These are phyloP conservation scores for Stereocaulon alpinum DNA, from an alignment of 495 filamentous ascomycete species.

Conservation along the genomic window DNA sequence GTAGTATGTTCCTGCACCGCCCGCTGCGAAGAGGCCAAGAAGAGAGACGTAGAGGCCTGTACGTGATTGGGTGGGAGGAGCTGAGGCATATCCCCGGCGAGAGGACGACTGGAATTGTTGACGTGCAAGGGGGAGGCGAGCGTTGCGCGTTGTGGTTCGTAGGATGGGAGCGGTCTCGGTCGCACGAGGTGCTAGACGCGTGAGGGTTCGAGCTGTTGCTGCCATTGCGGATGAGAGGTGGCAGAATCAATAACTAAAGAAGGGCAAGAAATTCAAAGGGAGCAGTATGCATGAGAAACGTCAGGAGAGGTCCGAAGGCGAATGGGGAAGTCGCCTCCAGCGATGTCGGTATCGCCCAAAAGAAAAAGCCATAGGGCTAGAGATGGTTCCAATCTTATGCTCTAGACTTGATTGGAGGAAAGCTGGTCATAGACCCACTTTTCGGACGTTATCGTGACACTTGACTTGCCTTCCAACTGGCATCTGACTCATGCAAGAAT, in stretches of 20 bases:
- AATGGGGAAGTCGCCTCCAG: neutral
- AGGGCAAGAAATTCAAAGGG: neutral
- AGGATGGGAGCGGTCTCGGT: conserved; percentile 36
- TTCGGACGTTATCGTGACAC: neutral
- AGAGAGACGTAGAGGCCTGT: conserved; percentile 40
- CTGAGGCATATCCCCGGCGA: conserved; percentile 69
- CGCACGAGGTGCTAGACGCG: conserved; percentile 42
- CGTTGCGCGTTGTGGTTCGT: conserved; percentile 39
- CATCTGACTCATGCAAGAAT: neutral
- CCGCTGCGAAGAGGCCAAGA: conserved; percentile 47
- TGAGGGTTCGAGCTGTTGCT: conserved; percentile 42
- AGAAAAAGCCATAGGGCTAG: neutral
- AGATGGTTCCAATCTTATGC: neutral
- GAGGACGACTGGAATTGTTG: conserved; percentile 53
- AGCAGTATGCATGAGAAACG: neutral
- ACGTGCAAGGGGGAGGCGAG: conserved; percentile 43
- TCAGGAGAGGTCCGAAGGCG: neutral
- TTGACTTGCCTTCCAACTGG: neutral
- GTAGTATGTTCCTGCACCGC: conserved; percentile 61
- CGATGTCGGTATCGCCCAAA: neutral
- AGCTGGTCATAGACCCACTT: conserved; percentile 1
- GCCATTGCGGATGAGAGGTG: conserved; percentile 36
- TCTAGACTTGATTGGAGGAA: conserved; percentile 1
- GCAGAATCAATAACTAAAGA: neutral
- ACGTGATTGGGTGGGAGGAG: conserved; percentile 44